Base-by-base conservation (phyloP, 164 flowering plant genomes). In the Santalum album region DNA sequence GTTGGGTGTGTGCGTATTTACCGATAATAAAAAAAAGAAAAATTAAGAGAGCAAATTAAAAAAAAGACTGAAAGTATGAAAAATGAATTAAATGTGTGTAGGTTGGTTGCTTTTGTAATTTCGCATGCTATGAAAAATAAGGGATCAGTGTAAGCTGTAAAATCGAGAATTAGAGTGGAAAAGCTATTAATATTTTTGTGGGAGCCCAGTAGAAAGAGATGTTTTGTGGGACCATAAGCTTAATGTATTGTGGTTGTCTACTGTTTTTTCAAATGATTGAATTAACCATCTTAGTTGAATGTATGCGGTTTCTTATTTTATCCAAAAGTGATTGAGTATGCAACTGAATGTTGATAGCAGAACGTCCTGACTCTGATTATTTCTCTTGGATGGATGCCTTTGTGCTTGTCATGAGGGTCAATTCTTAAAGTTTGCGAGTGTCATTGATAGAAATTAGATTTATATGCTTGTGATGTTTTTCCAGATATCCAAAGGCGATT, bases 401-500 rank as follows among this genome's bases (percentile, higher is more conserved):
- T 9, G 3, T 9, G 12, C 3, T 4, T 12, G 42, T 38, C 42
- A 38, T 16, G 9, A 38, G 42, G 16, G 42, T 38, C 4, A 38
- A 9, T 1, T 38, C 17, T 38, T 38, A 23, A 49, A 16, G 11
- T 10, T 49, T 49, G 26, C 12, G 14, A 3, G 3, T 49, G 3
- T 0, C 27, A 49, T 22, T 22, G 3, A 9, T 4, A 12, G 7
- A 23, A n/a, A 49, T 23, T 23, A 12, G 15, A 23, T 49, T 24
- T 22, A 49, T 49, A 15, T 49, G 26, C 32, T 49, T 23, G 1
- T 49, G 32, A 23, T 49, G 6, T 46, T 4, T 23, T 6, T 49
- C 0, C 51, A 49, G 51, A 12, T 49, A 49, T 49, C 27, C 32
- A 25, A 49, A n/a, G 51, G 51, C 51, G 12, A 14, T 49, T 49